These are phyloP conservation scores for Microbotryum lychnidis-dioicae DNA, from an alignment of 1,284 basidiomycete genomes.

Conservation along the genomic window DNA sequence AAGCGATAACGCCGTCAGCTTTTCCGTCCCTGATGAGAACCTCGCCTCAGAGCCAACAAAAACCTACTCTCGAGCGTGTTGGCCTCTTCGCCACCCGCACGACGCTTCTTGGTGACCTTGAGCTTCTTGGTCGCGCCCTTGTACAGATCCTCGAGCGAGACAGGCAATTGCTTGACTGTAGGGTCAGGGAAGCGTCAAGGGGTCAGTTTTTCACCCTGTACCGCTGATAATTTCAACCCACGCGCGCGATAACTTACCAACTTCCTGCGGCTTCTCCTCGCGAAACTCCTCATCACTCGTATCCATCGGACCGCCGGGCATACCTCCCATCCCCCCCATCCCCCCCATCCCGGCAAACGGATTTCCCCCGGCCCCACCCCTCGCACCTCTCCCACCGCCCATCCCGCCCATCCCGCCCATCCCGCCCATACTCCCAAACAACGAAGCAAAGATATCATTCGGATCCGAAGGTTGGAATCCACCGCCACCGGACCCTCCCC, in stretches of 20 bases:
- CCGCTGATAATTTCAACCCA: background rate
- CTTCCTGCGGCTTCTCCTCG: conserved; percentile 1
- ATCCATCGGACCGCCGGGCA: no score
- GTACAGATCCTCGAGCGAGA: conserved; percentile 87
- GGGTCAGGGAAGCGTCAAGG: background rate
- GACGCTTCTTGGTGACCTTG: conserved; percentile 69
- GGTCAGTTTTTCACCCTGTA: background rate
- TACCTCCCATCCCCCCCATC: conserved; percentile 11
- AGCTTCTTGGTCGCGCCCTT: conserved; percentile 79
- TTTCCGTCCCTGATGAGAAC: background rate
- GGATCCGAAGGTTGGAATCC: conserved; percentile 74
- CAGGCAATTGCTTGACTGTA: conserved; percentile 60
- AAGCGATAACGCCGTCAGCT: background rate
- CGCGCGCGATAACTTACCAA: background rate
- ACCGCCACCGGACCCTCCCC: conserved; percentile 48
- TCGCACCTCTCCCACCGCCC: conserved; percentile 41
- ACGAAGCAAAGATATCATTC: conserved; percentile 82
- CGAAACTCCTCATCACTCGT: background rate
- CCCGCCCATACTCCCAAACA: conserved; percentile 37
- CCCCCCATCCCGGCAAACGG: conserved; percentile 34
- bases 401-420: conserved; percentile 45
- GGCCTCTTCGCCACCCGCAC: conserved; percentile 69
- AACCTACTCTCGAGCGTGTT: conserved; percentile 56
- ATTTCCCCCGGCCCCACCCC: conserved; percentile 39
- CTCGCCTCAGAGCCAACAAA: background rate